These are phyloP conservation scores for Acanthamoeba quina DNA, from an alignment of 208 protist species.

Conservation along the genomic window DNA sequence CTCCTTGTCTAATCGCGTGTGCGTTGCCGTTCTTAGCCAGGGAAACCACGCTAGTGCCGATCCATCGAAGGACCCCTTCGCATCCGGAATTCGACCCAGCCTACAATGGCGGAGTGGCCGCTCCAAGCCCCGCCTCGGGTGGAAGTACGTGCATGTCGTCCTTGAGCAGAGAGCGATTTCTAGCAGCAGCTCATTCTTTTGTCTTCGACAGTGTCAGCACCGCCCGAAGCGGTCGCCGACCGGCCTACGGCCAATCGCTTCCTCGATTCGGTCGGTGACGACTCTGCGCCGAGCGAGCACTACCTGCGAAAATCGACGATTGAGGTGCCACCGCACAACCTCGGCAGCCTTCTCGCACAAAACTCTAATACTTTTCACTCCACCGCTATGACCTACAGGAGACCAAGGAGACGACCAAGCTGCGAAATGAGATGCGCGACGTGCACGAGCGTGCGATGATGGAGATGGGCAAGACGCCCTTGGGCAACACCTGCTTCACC, in stretches of 20 bases:
- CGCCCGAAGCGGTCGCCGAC: background rate
- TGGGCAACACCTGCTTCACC: too few relatives aligned
- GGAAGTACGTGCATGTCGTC: too few relatives aligned
- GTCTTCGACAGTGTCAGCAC: background rate
- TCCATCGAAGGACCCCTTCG: background rate
- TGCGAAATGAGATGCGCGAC: too few relatives aligned
- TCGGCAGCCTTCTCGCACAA: too few relatives aligned
- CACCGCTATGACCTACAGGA: background rate
- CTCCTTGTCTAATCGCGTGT: background rate
- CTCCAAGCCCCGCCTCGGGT: too few relatives aligned
- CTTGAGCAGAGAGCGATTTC: background rate
- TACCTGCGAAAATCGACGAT: constrained; percentile 24
- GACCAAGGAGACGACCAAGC: constrained; percentile 48
- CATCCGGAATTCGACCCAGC: background rate
- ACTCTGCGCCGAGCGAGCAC: background rate
- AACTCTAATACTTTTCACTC: background rate
- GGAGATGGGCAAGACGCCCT: too few relatives aligned
- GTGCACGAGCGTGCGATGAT: too few relatives aligned
- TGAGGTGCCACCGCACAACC: background rate
- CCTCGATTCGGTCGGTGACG: background rate
- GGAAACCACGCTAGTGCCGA: background rate
- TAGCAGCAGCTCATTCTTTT: background rate
- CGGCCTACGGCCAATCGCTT: background rate
- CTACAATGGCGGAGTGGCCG: background rate
- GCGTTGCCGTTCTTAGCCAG: background rate